These are phyloP conservation scores for Bryopsis sp. DNA, from an alignment of 139 green algal species.

Conservation along the genomic window DNA sequence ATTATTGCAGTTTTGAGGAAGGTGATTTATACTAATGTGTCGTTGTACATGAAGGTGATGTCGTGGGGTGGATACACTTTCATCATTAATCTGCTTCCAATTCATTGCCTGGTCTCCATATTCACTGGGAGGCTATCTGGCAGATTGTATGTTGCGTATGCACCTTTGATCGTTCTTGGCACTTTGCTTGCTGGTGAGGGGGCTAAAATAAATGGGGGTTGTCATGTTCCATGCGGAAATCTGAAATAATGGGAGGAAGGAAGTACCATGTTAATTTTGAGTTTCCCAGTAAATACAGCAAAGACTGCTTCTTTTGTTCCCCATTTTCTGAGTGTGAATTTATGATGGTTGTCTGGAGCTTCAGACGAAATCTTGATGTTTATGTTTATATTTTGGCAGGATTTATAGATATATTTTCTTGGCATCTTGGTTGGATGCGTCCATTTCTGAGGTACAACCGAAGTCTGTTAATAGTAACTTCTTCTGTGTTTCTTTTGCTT, in stretches of 20 bases:
- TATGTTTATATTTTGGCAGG: no score
- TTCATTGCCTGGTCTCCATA: conserved; percentile 82
- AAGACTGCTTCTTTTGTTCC: background rate
- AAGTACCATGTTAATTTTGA: no score
- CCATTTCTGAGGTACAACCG: background rate
- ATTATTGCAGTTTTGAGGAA: background rate
- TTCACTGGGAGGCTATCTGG: conserved; percentile 46
- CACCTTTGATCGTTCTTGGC: conserved; percentile 68
- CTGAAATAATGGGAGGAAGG: no score
- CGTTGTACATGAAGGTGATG: conserved; percentile 28
- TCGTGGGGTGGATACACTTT: conserved; percentile 96
- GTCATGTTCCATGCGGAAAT: no score
- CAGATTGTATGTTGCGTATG: conserved; percentile 75
- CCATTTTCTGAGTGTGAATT: no score
- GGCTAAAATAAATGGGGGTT: no score
- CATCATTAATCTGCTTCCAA: conserved; percentile 95
- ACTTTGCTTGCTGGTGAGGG: conserved; percentile 52
- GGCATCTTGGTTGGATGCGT: conserved; percentile 21
- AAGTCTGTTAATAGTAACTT: background rate
- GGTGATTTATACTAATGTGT: background rate
- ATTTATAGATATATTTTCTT: no score
- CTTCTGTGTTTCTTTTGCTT: background rate
- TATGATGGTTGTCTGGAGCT: no score
- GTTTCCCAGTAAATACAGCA: no score
- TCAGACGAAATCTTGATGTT: no score